Base-by-base conservation (phyloP, 805 yeast genomes). In the Saturnispora kantuleensis region DNA sequence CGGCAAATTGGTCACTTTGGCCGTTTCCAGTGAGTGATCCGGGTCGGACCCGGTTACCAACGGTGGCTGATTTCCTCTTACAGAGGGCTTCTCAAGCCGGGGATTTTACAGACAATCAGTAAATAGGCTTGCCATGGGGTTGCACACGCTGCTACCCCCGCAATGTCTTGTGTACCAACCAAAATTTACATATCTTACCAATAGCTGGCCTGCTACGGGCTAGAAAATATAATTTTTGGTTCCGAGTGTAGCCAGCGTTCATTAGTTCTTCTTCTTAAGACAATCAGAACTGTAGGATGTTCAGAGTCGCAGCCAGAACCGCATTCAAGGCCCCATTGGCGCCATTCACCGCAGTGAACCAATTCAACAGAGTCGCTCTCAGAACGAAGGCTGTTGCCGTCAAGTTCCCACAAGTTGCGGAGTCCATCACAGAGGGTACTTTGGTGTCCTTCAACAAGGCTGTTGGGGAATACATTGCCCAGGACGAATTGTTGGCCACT, bases 401-500 rank as follows among this genome's bases (percentile, higher is more conserved):
- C 43, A 85, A 88, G 65, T 97, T 93, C 17, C 98, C 98, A 40
- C 94, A 86, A 52, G 88, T 93, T 97, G 97, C 98, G 37, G 98
- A 93, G 69, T 89, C 97, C 41, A 82, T 93, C 60, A 86, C 96
- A 35, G 98, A 93, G 67, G 98, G 98, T 63, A 86, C 97, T 41
- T 74, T 93, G 53, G 71, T 85, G 52, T 56, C 74, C 13, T 81
- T 69, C 60, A 68, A 71, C 52, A 82, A 81, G 62, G 67, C 76
- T 50, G 87, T 88, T 50, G 98, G 98, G 53, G 97, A 90, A 49
- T 88, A 68, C 56, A 90, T 90, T 45, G 76, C 74, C 47, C 77
- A 70, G 54, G 97, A 90, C 65, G 97, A 90, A 69, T 79, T 84
- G 52, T 73, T 93, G 55, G 97, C 97, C 47, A 89, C 97, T 52